Conservation (phyloP, 768 basidiomycete genomes). For the Rickenella mellea region DNA sequence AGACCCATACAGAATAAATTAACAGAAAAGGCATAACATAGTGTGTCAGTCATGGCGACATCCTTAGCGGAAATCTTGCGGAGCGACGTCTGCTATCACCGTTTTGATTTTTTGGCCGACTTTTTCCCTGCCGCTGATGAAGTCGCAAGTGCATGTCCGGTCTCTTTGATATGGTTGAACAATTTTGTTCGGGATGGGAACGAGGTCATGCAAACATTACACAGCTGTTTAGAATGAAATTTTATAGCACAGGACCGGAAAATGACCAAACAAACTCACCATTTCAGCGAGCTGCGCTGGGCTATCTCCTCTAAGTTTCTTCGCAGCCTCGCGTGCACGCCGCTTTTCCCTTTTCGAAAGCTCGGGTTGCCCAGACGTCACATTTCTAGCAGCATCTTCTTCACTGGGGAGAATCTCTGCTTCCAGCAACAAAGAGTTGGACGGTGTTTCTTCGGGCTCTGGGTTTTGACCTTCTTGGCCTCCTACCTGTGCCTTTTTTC, state of each 20-base stretch:
- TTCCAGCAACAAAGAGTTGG: neutral
- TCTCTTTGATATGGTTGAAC: constrained; percentile 61
- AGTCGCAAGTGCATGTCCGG: constrained; percentile 57
- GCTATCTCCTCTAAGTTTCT: constrained; percentile 39
- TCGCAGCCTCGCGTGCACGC: constrained; percentile 61
- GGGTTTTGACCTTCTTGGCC: constrained; percentile 1
- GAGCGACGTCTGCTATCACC: no score
- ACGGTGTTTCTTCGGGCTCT: no score
- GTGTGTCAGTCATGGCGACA: no score
- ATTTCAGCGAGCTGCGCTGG: constrained; percentile 6
- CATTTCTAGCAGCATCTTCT: neutral
- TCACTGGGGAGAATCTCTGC: neutral
- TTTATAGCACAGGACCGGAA: constrained; percentile 5
- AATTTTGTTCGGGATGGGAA: constrained; percentile 68
- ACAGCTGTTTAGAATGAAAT: constrained; percentile 29
- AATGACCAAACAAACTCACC: constrained; percentile 6
- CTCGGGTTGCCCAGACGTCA: constrained; percentile 14
- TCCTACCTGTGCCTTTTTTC: constrained; percentile 5
- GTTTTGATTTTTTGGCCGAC: neutral
- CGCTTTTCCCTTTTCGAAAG: constrained; percentile 78
- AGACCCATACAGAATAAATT: no score
- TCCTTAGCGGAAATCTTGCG: no score
- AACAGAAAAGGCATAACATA: no score
- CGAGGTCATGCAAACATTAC: constrained; percentile 56
- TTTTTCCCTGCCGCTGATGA: constrained; percentile 4